Evolutionary conservation across 208 protist genomes (phyloP), one percentile per base, ranked within the genome.

Genomic region (Phytomonas sp.): DNA sequence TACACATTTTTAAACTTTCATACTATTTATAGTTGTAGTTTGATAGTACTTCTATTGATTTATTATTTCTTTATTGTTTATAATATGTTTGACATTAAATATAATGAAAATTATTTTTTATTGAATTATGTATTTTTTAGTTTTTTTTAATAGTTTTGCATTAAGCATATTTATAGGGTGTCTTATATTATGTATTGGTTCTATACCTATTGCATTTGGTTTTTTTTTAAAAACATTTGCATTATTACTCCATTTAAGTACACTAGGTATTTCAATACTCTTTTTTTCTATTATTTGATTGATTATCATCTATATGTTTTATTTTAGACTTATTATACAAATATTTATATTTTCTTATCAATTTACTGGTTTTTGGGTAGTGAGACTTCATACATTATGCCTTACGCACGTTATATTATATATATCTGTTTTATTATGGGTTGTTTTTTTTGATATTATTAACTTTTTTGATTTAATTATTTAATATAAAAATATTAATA

Each of bases 71-170:
- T 93, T 86, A 80, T 93, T 60, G 73, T 91, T 62, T 93, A 88
- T 75, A 91, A 91, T 78, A 91, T 91, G 74, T 93, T 93, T 84
- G 84, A 91, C 74, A 80, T 91, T 80, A 89, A 84, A 88, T 91
- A 93, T 82, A 93, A 93, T 80, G 88, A 93, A 84, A 93, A 90
- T 73, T 93, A 93, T 82, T 93, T 93, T 82, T 67, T 93, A 59
- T 87, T 93, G 71, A 93, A 93, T 72, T 93, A 89, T 86, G 69
- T 93, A 67, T 93, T 93, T 84, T 90, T 93, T 87, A 88, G 81
- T 65, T 93, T 93, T 37, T 81, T 93, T 93, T 87, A 93, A 93
- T 71, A 91, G 91, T 71, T 81, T 91, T 60, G 70, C 87, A 70
- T 60, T 93, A 62, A 88, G 81, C 75, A 69, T 81, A 67, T 62